Evolutionary conservation across 495 filamentous ascomycete genomes (phyloP).

Genomic region (Choiromyces venosus): DNA sequence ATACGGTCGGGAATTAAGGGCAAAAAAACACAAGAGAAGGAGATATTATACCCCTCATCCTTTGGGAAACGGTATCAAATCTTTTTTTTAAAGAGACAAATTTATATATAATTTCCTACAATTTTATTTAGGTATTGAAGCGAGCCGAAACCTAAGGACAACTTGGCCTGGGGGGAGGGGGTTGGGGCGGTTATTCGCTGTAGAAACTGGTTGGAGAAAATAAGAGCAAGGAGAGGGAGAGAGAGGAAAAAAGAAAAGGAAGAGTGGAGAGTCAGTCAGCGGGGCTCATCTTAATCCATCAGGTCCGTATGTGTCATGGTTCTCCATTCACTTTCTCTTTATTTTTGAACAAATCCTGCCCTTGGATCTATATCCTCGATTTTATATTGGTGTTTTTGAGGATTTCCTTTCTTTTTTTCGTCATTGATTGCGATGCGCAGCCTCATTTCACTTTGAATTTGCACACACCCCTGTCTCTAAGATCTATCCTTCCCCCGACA

Average conservation of each 20-base stretch:
- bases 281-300: constrained; percentile 15
- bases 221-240: background rate
- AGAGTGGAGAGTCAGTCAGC: constrained; percentile 2
- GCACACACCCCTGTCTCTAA: constrained; percentile 13
- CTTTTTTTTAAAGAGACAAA: constrained; percentile 4
- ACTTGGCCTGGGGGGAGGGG: background rate
- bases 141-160: background rate
- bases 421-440: constrained; percentile 19
- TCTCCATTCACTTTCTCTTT: constrained; percentile 2
- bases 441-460: constrained; percentile 11
- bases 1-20: constrained; percentile 23
- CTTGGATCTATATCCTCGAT: constrained; percentile 16
- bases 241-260: background rate
- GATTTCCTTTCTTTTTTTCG: constrained; percentile 22
- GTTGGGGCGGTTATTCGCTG: background rate
- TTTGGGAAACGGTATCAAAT: constrained; percentile 2
- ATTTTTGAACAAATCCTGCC: constrained; percentile 1
- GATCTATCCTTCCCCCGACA: constrained; percentile 23
- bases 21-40: background rate
- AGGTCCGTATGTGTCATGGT: constrained; percentile 10
- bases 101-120: background rate
- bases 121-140: constrained; percentile 4
- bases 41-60: background rate
- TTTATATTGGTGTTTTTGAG: constrained; percentile 23
- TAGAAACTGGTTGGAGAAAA: background rate